Evolutionary conservation across 176 grass and related monocot genomes (phyloP).

Genomic region (Hsuehochloa calcarea): DNA sequence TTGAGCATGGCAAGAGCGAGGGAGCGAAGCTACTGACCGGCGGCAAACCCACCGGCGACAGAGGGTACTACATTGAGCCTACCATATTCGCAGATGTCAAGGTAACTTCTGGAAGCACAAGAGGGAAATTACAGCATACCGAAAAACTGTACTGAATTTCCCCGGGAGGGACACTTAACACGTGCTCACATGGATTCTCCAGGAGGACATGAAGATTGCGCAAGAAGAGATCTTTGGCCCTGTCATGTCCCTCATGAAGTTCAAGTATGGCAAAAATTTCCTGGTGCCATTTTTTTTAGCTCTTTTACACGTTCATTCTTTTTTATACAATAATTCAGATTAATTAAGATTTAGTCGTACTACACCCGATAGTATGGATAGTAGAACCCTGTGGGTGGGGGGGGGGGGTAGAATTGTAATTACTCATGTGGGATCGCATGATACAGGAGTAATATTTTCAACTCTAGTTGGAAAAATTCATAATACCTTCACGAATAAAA

Average conservation of each 20-base stretch:
- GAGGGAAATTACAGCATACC: background rate
- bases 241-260: slow-evolving; percentile 90
- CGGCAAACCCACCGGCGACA: slow-evolving; percentile 59
- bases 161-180: background rate
- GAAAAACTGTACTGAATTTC: background rate
- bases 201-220: slow-evolving; percentile 88
- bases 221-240: slow-evolving; percentile 92
- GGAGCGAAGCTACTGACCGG: slow-evolving; percentile 76
- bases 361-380: too few relatives aligned
- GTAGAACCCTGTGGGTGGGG: too few relatives aligned
- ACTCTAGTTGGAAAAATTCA: too few relatives aligned
- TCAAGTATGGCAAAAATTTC: slow-evolving; percentile 45
- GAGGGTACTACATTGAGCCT: slow-evolving; percentile 87
- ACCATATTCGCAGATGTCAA: slow-evolving; percentile 88
- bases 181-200: background rate
- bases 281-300: background rate
- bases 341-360: too few relatives aligned
- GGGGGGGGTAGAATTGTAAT: too few relatives aligned
- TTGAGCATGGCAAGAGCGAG: slow-evolving; percentile 80
- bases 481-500: too few relatives aligned
- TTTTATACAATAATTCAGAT: too few relatives aligned
- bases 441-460: too few relatives aligned
- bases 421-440: too few relatives aligned
- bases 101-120: slow-evolving; percentile 22
- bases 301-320: too few relatives aligned